Percentiles rank a stretch among this genome's conserved stretches.
These are phyloP conservation scores for Andrographis paniculata DNA, from an alignment of 305 asterid species.

Conservation along the genomic window DNA sequence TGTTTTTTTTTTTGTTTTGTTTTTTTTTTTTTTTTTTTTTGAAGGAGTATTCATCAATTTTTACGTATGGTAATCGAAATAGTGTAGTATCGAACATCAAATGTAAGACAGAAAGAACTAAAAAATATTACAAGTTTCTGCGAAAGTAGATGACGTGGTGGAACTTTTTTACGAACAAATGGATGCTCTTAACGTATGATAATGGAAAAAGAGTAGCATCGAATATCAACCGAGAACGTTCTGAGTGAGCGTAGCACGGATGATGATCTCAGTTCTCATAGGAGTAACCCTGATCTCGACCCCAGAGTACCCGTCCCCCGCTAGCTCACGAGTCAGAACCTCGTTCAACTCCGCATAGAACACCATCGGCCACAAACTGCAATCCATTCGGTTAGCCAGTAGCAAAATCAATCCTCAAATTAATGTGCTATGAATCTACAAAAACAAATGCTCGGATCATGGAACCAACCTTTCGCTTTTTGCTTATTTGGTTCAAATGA, in stretches of 20 bases:
- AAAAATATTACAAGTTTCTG: too few species aligned
- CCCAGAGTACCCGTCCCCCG: conserved; percentile 55
- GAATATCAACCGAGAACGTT: conserved; percentile 40
- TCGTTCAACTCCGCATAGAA: conserved; percentile 46
- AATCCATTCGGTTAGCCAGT: background rate
- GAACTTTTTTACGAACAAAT: too few species aligned
- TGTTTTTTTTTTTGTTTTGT: too few species aligned
- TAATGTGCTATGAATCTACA: background rate
- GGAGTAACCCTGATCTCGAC: conserved; percentile 61
- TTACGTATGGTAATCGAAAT: too few species aligned
- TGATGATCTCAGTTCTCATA: conserved; percentile 51
- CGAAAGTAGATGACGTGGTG: too few species aligned
- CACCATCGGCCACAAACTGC: conserved; percentile 48
- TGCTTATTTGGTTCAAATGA: conserved; percentile 42
- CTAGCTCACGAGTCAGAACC: conserved; percentile 43
- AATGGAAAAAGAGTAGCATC: background rate
- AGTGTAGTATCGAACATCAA: too few species aligned
- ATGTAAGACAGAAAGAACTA: too few species aligned
- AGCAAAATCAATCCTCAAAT: background rate
- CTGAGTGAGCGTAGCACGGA: conserved; percentile 56
- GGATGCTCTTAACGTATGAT: background rate
- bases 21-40: too few species aligned
- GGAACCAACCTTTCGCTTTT: conserved; percentile 34
- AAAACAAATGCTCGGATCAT: background rate
- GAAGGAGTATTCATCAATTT: too few species aligned